Evolutionary conservation across 768 basidiomycete genomes (phyloP), one percentile per base, ranked within the genome.

Genomic region (Mycena maculata): DNA sequence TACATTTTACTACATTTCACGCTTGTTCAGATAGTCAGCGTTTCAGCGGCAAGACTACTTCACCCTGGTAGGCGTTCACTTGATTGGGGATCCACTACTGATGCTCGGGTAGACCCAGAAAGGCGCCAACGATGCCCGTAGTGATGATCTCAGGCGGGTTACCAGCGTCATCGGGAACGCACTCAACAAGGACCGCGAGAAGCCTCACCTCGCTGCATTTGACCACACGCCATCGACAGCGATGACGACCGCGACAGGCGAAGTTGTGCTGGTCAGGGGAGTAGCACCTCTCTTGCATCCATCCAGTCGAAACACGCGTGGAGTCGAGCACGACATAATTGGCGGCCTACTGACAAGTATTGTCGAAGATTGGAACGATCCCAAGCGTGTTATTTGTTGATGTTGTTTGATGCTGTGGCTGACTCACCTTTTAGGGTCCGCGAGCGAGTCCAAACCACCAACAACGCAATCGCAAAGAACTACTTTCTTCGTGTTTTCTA

Each of bases 171-270:
- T 60, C 13, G 64, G 18, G 2, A 31, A 44, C 4, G 28, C 22
- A 28, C 42, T 66, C 42, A 66, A 66, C 50, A 11, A 50, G 2
- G 45, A 49, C 39, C 27, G 22, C 20, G 45, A 50, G 18, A 22
- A 30, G 16, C 57, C 64, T 13, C 28, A 50, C 6, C 25, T 65
- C 11, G 18, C 13, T 3, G 38, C 52, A 1, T 65, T 65, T 18
- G 57, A 65, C 42, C 48, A 60, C 39, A 52, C 56, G 25, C 63
- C 56, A 12, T 27, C n/a, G n/a, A n/a, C n/a, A n/a, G n/a, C 36
- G 33, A 53, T 38, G 2, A 58, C 15, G 39, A 38, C 48, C 39
- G 8, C 25, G 10, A 18, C 8, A 36, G 33, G 48, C 8, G 38
- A 15, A 4, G 23, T 39, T 36, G 33, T 36, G 33, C 33, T 36